Percentiles rank a stretch among this genome's conserved stretches.
These are phyloP conservation scores for Nelumbo lutea DNA, from an alignment of 164 flowering plant species.

Conservation along the genomic window DNA sequence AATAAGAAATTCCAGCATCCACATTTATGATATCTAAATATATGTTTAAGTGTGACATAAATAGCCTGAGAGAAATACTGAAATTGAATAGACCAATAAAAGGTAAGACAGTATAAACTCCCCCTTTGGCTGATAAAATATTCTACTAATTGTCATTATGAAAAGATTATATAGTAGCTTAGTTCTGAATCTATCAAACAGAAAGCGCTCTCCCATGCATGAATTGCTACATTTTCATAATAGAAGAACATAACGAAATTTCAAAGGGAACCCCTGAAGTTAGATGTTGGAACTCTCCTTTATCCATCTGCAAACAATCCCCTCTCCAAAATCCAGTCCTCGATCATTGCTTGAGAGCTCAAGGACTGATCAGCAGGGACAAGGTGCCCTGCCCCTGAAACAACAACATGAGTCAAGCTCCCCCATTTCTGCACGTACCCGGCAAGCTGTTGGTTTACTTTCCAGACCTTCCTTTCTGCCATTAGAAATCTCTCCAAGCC, in stretches of 20 bases:
- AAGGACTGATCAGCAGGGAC: constrained; percentile 68
- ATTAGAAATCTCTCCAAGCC: constrained; percentile 35
- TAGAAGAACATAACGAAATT: constrained; percentile 5
- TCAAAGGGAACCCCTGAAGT: constrained; percentile 7
- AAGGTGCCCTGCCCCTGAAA: constrained; percentile 70
- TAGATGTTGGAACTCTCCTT: background rate
- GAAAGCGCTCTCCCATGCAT: no score
- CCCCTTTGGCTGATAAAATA: no score
- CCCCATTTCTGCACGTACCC: constrained; percentile 82
- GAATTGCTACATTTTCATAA: no score
- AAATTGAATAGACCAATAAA: no score
- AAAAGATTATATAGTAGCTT: no score
- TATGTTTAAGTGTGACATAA: no score
- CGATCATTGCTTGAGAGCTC: constrained; percentile 70
- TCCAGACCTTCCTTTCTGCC: constrained; percentile 67
- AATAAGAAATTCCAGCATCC: no score
- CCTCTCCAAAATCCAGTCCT: constrained; percentile 69
- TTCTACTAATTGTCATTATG: no score
- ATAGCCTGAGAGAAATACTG: no score
- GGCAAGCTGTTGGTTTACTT: constrained; percentile 47
- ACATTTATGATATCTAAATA: no score
- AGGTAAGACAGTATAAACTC: no score
- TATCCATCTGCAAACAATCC: constrained; percentile 37
- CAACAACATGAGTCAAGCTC: constrained; percentile 56
- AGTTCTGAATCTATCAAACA: no score